phyloP scores from a whole-genome alignment of 2,329 filamentous ascomycete genomes.

The Arthroderma uncinatum region DNA sequence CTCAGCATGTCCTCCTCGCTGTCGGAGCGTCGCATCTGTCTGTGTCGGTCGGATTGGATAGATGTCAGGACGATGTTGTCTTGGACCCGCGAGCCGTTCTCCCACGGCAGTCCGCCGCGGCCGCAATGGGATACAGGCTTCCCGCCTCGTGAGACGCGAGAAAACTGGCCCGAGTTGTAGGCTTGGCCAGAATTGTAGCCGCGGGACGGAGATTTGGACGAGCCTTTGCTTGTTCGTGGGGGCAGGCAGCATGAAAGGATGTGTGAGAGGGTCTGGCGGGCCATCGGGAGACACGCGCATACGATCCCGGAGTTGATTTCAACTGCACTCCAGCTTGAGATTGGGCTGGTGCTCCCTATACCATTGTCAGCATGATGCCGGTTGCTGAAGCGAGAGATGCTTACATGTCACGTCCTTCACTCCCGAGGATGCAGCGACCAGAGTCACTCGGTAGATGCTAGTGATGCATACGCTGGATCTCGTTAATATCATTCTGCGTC shows the following conservation, averaged over 20 bases:
- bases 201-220: background rate
- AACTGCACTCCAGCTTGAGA: slow-evolving; percentile 24
- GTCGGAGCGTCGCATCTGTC: slow-evolving; percentile 5
- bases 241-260: slow-evolving; percentile 5
- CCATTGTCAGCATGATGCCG: background rate
- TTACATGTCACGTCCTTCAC: slow-evolving; percentile 11
- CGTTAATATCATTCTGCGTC: background rate
- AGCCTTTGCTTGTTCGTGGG: background rate
- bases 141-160: background rate
- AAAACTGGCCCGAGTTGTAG: background rate
- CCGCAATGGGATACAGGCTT: background rate
- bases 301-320: slow-evolving; percentile 30
- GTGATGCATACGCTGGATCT: slow-evolving; percentile 28
- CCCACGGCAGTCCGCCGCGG: slow-evolving; percentile 2
- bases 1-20: slow-evolving; percentile 9
- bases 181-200: background rate
- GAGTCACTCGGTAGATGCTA: slow-evolving; percentile 31
- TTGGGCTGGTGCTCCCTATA: slow-evolving; percentile 3
- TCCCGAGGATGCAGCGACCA: background rate
- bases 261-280: slow-evolving; percentile 10
- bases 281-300: slow-evolving; percentile 27
- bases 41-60: slow-evolving; percentile 5
- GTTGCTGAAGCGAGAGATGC: background rate
- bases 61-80: slow-evolving; percentile 10
- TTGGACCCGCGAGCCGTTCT: background rate